Conservation (phyloP, 768 basidiomycete genomes). For the Panaeolus cyanescens region DNA sequence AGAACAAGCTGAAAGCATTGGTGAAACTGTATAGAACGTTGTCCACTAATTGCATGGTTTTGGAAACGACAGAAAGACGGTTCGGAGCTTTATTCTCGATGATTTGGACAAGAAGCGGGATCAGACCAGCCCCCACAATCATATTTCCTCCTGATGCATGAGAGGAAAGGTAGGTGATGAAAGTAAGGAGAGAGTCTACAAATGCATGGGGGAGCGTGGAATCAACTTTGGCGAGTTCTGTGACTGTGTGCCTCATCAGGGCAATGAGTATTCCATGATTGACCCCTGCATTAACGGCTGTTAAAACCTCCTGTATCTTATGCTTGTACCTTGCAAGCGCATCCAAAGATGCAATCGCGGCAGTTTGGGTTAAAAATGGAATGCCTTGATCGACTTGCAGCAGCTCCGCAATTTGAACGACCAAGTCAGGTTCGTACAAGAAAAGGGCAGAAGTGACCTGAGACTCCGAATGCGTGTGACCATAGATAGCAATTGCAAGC, state of each 20-base stretch:
- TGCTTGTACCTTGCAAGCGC: constrained; percentile 83
- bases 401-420: constrained; percentile 86
- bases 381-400: constrained; percentile 79
- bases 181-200: constrained; percentile 81
- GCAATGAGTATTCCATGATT: constrained; percentile 96
- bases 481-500: constrained; percentile 88
- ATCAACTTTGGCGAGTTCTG: constrained; percentile 66
- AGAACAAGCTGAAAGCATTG: constrained; percentile 87
- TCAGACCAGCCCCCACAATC: constrained; percentile 92
- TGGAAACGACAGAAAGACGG: constrained; percentile 78
- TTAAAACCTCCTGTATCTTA: constrained; percentile 84
- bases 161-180: constrained; percentile 85
- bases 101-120: constrained; percentile 87
- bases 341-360: constrained; percentile 88
- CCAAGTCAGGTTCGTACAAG: constrained; percentile 92
- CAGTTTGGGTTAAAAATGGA: constrained; percentile 73
- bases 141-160: constrained; percentile 87
- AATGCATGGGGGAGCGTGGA: constrained; percentile 73
- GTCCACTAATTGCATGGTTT: constrained; percentile 91
- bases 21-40: constrained; percentile 88
- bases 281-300: constrained; percentile 91
- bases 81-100: constrained; percentile 75
- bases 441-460: constrained; percentile 83
- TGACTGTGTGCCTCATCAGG: constrained; percentile 78
- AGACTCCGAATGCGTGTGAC: constrained; percentile 81